Conservation (phyloP, 1,139 yeast genomes). For the Taiozyma sp. region DNA sequence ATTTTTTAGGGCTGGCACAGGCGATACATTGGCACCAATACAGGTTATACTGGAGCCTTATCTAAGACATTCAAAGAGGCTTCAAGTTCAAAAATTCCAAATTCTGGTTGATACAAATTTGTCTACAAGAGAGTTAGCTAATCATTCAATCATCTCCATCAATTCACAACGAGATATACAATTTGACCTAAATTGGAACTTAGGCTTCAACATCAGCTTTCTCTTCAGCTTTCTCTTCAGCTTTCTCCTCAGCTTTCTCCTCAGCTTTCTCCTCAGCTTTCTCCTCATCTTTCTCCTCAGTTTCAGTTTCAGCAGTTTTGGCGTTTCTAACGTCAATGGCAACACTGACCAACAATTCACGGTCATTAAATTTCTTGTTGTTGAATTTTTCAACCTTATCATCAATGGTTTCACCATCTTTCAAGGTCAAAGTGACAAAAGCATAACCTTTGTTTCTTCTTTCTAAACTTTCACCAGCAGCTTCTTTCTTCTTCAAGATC, state of each 20-base stretch:
- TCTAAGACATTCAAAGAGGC: too few relatives aligned
- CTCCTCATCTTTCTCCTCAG: not conserved
- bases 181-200: constrained; percentile 2
- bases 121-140: not conserved
- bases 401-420: constrained; percentile 22
- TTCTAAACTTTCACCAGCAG: constrained; percentile 33
- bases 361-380: constrained; percentile 48
- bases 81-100: too few relatives aligned
- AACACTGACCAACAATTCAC: constrained; percentile 49
- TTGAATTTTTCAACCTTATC: constrained; percentile 41
- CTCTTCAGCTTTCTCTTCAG: not conserved
- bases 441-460: constrained; percentile 61
- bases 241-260: not conserved
- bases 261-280: constrained; percentile 1
- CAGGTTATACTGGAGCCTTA: too few relatives aligned
- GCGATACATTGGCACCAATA: too few relatives aligned
- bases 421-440: constrained; percentile 43
- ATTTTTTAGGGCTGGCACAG: too few relatives aligned
- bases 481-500: constrained; percentile 36
- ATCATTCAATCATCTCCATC: constrained; percentile 3
- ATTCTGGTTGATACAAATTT: not conserved
- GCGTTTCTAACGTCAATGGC: constrained; percentile 42
- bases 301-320: constrained; percentile 2
- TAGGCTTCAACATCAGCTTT: not conserved
- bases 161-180: constrained; percentile 16